Evolutionary conservation across 345 rosid species (phyloP), one percentile per base, ranked within the genome.

Genomic region (Syzygium aqueum): DNA sequence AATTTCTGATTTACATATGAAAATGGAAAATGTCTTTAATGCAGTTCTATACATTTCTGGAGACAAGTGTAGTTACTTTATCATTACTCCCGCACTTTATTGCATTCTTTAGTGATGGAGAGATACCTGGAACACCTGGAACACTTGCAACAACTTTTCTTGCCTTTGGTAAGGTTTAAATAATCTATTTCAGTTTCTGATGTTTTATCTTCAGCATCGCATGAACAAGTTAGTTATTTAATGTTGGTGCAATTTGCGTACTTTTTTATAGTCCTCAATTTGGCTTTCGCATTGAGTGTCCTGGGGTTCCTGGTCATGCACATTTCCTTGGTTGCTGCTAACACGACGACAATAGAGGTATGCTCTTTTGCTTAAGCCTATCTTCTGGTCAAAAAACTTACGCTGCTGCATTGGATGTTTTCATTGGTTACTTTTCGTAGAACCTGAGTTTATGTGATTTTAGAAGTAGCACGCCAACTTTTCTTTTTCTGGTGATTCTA

Each of bases 311-410:
- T 97, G 87, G 94, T 97, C 89, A 95, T 97, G 99, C 99, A 97
- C 91, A 90, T 95, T 84, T 95, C 99, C 0, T 91, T 97, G 84
- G 98, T 97, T 54, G 88, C 95, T 87, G 96, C 92, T 53, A 97
- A 97, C 89, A 97, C 99, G 56, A 96, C 99, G 56, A 97, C 99
- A 61, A 97, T 96, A 88, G 99, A 97, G 99, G 99, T 96, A 93
- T 52, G 50, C 52, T 51, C 73, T 78, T 49, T n/a, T 40, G 59
- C 56, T 84, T 84, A 84, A 33, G 80, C 25, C 25, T 19, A 46
- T 73, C 80, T 73, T 73, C 25, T 19, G 13, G 49, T 73, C 25
- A 2, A 73, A 73, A 73, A 33, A 33, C 11, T 33, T 73, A 59
- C 8, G 37, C 53, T 9, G 1, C 33, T 51, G 46, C 56, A 28